Evolutionary conservation across 768 basidiomycete genomes (phyloP).

Genomic region (Leucocoprinus birnbaumii): DNA sequence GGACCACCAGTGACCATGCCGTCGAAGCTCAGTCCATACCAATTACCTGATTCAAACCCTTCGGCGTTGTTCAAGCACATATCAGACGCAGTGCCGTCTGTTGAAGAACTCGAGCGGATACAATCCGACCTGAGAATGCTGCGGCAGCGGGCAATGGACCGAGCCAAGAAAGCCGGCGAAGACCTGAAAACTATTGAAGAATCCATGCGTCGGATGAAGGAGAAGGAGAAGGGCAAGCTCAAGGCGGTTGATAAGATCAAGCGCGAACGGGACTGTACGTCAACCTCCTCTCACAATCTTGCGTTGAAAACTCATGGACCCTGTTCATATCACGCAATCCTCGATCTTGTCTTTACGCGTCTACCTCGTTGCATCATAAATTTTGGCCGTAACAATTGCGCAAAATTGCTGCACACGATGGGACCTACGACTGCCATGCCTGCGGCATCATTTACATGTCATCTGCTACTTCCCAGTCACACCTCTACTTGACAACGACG

Average conservation of each 20-base stretch:
- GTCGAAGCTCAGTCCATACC: conserved; percentile 52
- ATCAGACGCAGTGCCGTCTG: conserved; percentile 65
- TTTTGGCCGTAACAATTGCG: no score
- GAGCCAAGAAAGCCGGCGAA: conserved; percentile 71
- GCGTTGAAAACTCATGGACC: conserved; percentile 16
- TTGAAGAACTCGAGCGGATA: conserved; percentile 68
- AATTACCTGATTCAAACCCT: conserved; percentile 44
- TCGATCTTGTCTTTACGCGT: conserved; percentile 14
- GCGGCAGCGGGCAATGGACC: conserved; percentile 52
- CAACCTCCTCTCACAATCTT: conserved; percentile 20
- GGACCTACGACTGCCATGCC: background rate
- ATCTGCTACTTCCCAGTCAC: conserved; percentile 21
- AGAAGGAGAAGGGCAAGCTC: conserved; percentile 73
- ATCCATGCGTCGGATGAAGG: conserved; percentile 73
- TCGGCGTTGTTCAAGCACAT: conserved; percentile 62
- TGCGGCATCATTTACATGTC: background rate
- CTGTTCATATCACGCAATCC: conserved; percentile 11
- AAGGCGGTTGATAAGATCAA: conserved; percentile 70
- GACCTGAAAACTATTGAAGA: conserved; percentile 75
- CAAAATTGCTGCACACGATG: no score
- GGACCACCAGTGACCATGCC: conserved; percentile 43
- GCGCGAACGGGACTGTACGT: conserved; percentile 76
- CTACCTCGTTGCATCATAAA: conserved; percentile 24
- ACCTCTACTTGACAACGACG: conserved; percentile 51
- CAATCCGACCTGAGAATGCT: conserved; percentile 58